Conservation (phyloP, 169 alveolate genomes). For the Plasmodium gonderi region DNA sequence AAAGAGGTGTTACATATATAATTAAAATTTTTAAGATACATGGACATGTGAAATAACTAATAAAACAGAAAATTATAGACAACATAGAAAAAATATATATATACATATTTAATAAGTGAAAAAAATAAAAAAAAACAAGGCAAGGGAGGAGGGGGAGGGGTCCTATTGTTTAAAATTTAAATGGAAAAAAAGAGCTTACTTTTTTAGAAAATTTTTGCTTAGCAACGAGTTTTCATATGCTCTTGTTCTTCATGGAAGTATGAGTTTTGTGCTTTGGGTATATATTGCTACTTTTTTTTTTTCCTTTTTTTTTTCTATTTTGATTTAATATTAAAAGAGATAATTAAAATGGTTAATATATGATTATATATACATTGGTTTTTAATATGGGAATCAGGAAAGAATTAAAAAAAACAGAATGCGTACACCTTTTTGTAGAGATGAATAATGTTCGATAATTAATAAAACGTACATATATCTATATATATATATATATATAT, state of each 20-base stretch:
- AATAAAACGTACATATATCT: background rate
- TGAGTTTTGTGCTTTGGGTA: no score
- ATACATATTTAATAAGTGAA: background rate
- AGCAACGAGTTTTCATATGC: no score
- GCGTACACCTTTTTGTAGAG: background rate
- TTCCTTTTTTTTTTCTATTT: background rate
- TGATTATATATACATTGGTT: background rate
- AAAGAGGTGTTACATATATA: background rate
- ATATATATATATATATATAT: background rate
- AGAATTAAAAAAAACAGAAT: constrained; percentile 12
- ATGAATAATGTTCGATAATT: background rate
- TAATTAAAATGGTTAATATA: background rate
- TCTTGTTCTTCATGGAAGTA: no score
- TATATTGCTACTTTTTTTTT: no score
- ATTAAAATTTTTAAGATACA: constrained; percentile 7
- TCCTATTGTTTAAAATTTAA: no score
- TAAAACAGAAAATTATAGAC: background rate
- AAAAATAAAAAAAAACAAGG: background rate
- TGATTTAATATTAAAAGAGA: background rate
- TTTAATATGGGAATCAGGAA: constrained; percentile 11
- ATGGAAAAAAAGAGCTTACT: no score
- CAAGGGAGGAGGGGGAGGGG: no score
- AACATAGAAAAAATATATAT: background rate
- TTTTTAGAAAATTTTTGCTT: no score
- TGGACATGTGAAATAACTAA: constrained; percentile 9